Evolutionary conservation across 352 stramenopile genomes (phyloP).

Genomic region (Phytophthora tentaculata): DNA sequence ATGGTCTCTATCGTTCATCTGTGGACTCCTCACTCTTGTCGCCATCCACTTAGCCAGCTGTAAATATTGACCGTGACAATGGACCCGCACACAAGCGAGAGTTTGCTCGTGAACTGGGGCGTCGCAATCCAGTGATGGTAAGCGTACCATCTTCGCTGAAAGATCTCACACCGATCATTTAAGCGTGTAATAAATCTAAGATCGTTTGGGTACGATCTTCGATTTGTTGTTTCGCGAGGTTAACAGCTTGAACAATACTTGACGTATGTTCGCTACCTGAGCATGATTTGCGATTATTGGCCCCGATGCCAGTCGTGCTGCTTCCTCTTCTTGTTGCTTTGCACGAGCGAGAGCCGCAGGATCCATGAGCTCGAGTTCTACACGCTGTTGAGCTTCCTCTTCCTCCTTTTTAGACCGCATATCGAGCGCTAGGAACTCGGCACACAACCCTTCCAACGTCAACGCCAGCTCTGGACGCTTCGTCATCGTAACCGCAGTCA

Average conservation of each 20-base stretch:
- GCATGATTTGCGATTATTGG: neutral
- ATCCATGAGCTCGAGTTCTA: constrained; percentile 46
- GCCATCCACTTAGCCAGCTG: neutral
- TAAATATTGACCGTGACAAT: neutral
- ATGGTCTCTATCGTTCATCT: neutral
- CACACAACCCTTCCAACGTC: constrained; percentile 41
- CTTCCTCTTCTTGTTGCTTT: constrained; percentile 41
- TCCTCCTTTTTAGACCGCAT: constrained; percentile 50
- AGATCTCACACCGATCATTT: no score
- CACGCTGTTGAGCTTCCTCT: constrained; percentile 33
- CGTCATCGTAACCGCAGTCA: neutral
- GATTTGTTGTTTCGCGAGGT: neutral
- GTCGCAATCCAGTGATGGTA: no score
- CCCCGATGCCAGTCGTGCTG: constrained; percentile 1
- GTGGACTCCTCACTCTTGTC: neutral
- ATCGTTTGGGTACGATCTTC: no score
- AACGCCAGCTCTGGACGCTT: constrained; percentile 11
- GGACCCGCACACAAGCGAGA: no score
- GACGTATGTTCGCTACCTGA: constrained; percentile 2
- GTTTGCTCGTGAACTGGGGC: no score
- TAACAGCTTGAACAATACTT: constrained; percentile 14
- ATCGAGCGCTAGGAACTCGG: constrained; percentile 38
- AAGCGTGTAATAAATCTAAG: no score
- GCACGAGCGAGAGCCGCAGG: constrained; percentile 28
- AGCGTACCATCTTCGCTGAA: no score